Conservation (phyloP, 148 eudicot species). For the Euryodendron excelsum region DNA sequence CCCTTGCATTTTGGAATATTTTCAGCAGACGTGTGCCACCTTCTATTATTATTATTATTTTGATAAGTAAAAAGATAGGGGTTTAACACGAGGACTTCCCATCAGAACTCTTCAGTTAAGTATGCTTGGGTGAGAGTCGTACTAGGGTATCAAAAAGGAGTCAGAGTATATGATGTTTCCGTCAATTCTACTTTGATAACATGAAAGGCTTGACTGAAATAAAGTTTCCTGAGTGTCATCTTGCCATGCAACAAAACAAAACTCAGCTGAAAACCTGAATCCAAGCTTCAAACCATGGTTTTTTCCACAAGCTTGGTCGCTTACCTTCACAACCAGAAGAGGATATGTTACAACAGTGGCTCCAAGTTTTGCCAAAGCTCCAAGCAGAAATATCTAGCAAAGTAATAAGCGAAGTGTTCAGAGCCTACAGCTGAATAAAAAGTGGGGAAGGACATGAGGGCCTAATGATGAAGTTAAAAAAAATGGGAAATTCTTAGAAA, state of each 20-base stretch:
- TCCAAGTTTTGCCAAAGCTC: constrained; percentile 97
- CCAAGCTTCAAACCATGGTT: constrained; percentile 1
- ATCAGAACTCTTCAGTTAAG: too few species aligned
- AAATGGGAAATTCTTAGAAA: not conserved
- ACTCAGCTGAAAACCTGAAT: not conserved
- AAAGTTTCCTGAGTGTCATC: not conserved
- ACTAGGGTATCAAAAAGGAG: not conserved
- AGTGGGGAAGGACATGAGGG: not conserved
- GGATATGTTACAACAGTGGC: constrained; percentile 98
- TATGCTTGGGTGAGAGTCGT: too few species aligned
- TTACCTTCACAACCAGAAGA: constrained; percentile 88
- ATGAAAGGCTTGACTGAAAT: not conserved
- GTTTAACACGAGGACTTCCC: too few species aligned
- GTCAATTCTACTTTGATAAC: not conserved
- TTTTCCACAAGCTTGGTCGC: constrained; percentile 11
- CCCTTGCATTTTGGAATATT: not conserved
- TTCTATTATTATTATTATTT: too few species aligned
- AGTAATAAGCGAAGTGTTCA: constrained; percentile 12
- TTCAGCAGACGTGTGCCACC: not conserved
- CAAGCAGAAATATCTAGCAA: constrained; percentile 78
- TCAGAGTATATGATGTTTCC: not conserved
- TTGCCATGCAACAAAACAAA: too few species aligned
- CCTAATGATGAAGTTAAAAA: not conserved
- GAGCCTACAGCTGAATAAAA: not conserved
- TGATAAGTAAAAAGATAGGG: too few species aligned